Evolutionary conservation across 169 alveolate species (phyloP).

Genomic region (Miamiensis avidus): DNA sequence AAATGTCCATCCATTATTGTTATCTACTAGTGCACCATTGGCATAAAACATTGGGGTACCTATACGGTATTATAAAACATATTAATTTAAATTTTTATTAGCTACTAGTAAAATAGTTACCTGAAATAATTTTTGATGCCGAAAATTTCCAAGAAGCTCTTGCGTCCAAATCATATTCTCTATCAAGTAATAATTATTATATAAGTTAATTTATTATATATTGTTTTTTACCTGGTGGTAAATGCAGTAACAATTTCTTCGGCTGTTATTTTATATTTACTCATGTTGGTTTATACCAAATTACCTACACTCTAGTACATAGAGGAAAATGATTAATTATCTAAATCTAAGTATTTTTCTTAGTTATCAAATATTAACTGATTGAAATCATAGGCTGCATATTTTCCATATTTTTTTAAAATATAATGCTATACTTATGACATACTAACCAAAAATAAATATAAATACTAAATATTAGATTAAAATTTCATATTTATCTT

Average conservation of each 20-base stretch:
- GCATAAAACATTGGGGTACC: neutral
- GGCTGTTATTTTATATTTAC: neutral
- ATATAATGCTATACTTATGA: neutral
- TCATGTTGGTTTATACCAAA: neutral
- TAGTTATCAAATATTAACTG: too few relatives aligned
- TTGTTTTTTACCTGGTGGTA: neutral
- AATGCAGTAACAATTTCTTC: neutral
- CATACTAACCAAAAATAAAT: neutral
- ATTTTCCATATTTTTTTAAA: neutral
- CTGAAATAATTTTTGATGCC: neutral
- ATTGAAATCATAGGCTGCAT: neutral
- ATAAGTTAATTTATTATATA: too few relatives aligned
- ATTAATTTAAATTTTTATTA: too few relatives aligned
- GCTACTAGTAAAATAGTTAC: neutral
- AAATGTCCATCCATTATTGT: neutral
- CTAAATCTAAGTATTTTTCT: too few relatives aligned
- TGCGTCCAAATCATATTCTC: neutral
- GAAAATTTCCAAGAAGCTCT: neutral
- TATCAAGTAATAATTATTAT: too few relatives aligned
- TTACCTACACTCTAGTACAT: too few relatives aligned
- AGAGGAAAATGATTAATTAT: too few relatives aligned
- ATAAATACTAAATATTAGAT: too few relatives aligned
- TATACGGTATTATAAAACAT: too few relatives aligned
- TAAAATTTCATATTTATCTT: too few relatives aligned
- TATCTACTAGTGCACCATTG: neutral